Percentiles rank a stretch among this genome's conserved stretches.
These are phyloP conservation scores for Trebouxia gelatinosa DNA, from an alignment of 163 green algal genomes.

Conservation along the genomic window DNA sequence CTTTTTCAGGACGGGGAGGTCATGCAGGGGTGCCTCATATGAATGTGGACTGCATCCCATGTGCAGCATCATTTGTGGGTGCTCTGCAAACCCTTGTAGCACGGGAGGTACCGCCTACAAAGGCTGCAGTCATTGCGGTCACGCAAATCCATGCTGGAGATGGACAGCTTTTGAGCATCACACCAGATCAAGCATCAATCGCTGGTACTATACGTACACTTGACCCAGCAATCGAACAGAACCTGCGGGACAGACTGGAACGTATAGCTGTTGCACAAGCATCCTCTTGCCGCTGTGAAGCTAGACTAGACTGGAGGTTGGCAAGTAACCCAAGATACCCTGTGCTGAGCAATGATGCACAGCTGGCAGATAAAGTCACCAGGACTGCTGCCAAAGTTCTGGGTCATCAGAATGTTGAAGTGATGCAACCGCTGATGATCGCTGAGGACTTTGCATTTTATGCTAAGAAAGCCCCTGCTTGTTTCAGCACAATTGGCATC, in stretches of 20 bases:
- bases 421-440: background rate
- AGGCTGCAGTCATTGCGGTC: slow-evolving; percentile 4
- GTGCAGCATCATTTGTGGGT: slow-evolving; percentile 1
- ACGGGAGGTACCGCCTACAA: background rate
- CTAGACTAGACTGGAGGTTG: background rate
- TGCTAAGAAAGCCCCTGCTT: background rate
- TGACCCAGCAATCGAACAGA: background rate
- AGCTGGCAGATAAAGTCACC: background rate
- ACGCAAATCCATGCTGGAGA: background rate
- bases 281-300: background rate
- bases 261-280: background rate
- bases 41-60: slow-evolving; percentile 5
- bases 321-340: background rate
- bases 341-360: background rate
- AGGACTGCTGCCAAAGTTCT: background rate
- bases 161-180: background rate
- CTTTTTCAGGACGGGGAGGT: background rate
- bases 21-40: slow-evolving; percentile 8
- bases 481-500: slow-evolving; percentile 2
- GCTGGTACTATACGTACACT: slow-evolving; percentile 2
- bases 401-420: background rate
- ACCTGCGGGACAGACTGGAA: background rate
- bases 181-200: background rate
- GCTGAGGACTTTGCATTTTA: slow-evolving; percentile 8
- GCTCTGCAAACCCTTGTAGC: background rate